Conservation (phyloP, 2,329 filamentous ascomycete genomes). For the Cladosporium oxysporum region DNA sequence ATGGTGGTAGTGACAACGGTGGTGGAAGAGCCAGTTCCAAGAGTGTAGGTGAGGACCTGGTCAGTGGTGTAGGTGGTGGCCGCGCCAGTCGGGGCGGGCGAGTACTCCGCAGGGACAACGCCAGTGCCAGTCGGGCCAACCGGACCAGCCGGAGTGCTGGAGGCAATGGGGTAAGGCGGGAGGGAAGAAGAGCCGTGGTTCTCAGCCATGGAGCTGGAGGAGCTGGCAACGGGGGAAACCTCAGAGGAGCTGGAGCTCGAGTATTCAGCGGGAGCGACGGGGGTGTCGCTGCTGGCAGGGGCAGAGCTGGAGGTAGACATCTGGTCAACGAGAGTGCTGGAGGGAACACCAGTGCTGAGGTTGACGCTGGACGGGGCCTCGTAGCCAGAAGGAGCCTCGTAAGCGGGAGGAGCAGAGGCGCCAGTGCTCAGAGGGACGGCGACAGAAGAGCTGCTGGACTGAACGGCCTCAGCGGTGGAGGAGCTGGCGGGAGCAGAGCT, state of each 20-base stretch:
- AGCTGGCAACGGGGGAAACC: constrained; percentile 21
- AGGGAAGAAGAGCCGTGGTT: constrained; percentile 21
- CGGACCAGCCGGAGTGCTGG: constrained; percentile 22
- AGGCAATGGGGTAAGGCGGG: constrained; percentile 23
- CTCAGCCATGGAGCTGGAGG: constrained; percentile 20
- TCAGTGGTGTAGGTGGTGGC: constrained; percentile 32
- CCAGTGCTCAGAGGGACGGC: constrained; percentile 11
- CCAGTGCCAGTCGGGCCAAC: constrained; percentile 23
- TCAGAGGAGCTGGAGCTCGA: constrained; percentile 17
- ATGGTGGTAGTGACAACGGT: constrained; percentile 39
- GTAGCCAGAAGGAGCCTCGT: constrained; percentile 17
- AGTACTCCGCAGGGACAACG: constrained; percentile 14
- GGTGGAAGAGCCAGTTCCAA: constrained; percentile 36
- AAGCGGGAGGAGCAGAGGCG: constrained; percentile 10
- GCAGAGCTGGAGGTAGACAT: constrained; percentile 18
- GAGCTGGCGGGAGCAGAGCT: constrained; percentile 15
- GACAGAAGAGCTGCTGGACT: constrained; percentile 9
- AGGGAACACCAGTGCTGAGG: constrained; percentile 17
- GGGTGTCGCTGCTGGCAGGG: constrained; percentile 12
- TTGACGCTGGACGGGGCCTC: constrained; percentile 18
- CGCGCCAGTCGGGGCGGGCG: constrained; percentile 23
- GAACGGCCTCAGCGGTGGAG: constrained; percentile 3
- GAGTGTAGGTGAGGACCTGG: constrained; percentile 40
- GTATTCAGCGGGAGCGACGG: constrained; percentile 5
- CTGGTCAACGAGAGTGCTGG: constrained; percentile 21